Evolutionary conservation across 768 basidiomycete species (phyloP).

Genomic region (Pleurotus tuber-regium): DNA sequence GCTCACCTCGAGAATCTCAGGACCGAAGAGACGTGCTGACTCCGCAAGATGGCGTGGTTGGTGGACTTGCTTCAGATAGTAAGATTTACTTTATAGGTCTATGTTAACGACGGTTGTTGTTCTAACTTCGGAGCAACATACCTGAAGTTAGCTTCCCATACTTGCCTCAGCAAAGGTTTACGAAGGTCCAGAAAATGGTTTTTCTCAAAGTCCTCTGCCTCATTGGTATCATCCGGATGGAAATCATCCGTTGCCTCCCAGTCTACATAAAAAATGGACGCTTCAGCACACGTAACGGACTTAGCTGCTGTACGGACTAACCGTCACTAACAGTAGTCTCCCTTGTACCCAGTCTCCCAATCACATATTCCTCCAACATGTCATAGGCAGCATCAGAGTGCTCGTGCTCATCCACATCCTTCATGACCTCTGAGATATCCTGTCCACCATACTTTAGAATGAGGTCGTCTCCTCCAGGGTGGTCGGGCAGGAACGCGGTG

Average conservation of each 20-base stretch:
- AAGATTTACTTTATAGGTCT: slow-evolving; percentile 66
- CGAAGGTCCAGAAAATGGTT: slow-evolving; percentile 90
- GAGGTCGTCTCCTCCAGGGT: slow-evolving; percentile 94
- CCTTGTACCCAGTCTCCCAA: slow-evolving; percentile 79
- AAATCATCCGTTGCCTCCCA: slow-evolving; percentile 92
- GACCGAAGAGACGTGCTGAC: slow-evolving; percentile 86
- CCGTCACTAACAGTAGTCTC: slow-evolving; percentile 79
- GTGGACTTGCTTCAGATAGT: slow-evolving; percentile 95
- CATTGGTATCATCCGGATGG: slow-evolving; percentile 86
- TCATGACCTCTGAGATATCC: slow-evolving; percentile 82
- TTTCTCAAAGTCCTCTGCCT: slow-evolving; percentile 77
- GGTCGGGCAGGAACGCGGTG: slow-evolving; percentile 78
- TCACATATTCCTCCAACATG: slow-evolving; percentile 83
- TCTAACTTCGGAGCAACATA: slow-evolving; percentile 24
- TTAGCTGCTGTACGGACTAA: slow-evolving; percentile 32
- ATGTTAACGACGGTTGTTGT: slow-evolving; percentile 9
- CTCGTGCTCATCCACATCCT: slow-evolving; percentile 74
- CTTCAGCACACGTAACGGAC: too few relatives aligned
- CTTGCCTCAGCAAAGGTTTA: slow-evolving; percentile 80
- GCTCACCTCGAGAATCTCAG: slow-evolving; percentile 72
- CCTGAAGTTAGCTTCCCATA: slow-evolving; percentile 88
- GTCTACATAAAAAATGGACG: slow-evolving; percentile 40
- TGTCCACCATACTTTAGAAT: slow-evolving; percentile 81
- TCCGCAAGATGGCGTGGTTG: slow-evolving; percentile 87
- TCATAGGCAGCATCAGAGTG: slow-evolving; percentile 91